phyloP scores from a whole-genome alignment of 192 early-diverging fungal genomes.

The Coemansia sp. region DNA sequence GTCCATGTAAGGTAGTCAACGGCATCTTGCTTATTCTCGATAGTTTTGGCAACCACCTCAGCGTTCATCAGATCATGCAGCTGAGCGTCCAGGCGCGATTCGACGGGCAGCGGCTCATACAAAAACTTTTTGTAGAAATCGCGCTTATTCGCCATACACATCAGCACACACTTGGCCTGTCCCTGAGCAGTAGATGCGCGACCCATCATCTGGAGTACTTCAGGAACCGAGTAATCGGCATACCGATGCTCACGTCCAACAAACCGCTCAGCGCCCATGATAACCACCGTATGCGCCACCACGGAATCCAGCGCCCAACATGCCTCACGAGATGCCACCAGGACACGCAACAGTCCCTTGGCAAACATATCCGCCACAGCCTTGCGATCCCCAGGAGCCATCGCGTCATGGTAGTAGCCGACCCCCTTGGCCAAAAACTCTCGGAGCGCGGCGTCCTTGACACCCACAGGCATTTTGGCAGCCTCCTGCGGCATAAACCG shows the following conservation, averaged over 20 bases:
- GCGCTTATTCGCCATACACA: conserved; percentile 94
- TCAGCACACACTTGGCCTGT: conserved; percentile 82
- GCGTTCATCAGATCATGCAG: conserved; percentile 98
- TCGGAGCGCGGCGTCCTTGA: conserved; percentile 75
- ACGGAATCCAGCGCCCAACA: conserved; percentile 88
- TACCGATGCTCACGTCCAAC: conserved; percentile 95
- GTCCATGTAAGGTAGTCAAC: conserved; percentile 99
- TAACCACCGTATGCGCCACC: conserved; percentile 77
- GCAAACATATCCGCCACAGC: conserved; percentile 78
- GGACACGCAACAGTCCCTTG: conserved; percentile 80
- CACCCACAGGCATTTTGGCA: conserved; percentile 61
- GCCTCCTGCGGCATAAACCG: conserved; percentile 79
- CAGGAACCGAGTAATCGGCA: conserved; percentile 92
- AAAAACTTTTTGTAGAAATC: conserved; percentile 99
- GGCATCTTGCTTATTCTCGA: conserved; percentile 97
- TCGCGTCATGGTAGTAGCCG: conserved; percentile 91
- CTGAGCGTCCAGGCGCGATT: conserved; percentile 92
- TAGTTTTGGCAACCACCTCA: conserved; percentile 93
- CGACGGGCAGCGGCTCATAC: conserved; percentile 94
- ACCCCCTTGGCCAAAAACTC: conserved; percentile 80
- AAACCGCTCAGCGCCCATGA: conserved; percentile 98
- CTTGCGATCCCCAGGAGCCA: conserved; percentile 72
- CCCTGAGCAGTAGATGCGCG: conserved; percentile 73
- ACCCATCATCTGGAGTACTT: conserved; percentile 99
- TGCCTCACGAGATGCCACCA: conserved; percentile 89